A percentile compares a stretch with the other conserved stretches of the same genome.
Evolutionary conservation across 1,139 yeast genomes (phyloP).

Genomic region (Lodderomyces oxycetoniae): DNA sequence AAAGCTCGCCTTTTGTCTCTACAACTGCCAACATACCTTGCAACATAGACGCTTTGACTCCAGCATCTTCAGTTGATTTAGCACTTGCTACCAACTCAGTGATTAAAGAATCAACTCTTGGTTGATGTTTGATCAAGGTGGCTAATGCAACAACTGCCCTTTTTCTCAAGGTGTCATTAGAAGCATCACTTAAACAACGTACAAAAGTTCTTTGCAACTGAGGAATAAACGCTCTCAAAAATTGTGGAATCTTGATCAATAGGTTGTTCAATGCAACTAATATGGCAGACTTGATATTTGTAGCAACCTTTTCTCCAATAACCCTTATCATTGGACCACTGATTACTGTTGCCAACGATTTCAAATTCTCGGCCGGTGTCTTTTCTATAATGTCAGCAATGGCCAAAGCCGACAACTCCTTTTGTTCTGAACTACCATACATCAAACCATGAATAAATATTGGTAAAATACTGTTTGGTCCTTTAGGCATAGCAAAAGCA

Average conservation of each 20-base stretch:
- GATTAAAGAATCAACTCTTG: constrained; percentile 89
- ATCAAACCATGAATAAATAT: constrained; percentile 91
- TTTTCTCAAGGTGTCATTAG: constrained; percentile 65
- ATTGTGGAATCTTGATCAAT: constrained; percentile 80
- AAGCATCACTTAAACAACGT: constrained; percentile 76
- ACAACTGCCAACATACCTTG: constrained; percentile 84
- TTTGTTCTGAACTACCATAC: constrained; percentile 84
- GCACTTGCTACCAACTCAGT: constrained; percentile 79
- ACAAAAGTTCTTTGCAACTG: constrained; percentile 97
- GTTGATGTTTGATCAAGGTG: constrained; percentile 80
- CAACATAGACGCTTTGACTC: constrained; percentile 80
- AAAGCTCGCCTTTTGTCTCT: constrained; percentile 68
- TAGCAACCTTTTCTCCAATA: constrained; percentile 88
- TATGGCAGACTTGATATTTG: constrained; percentile 91
- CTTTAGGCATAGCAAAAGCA: constrained; percentile 77
- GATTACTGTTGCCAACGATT: constrained; percentile 85
- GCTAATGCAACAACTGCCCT: constrained; percentile 93
- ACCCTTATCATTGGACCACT: constrained; percentile 98
- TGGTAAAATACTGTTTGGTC: constrained; percentile 85
- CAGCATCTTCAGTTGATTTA: constrained; percentile 49
- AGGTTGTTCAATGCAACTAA: constrained; percentile 76
- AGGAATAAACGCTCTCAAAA: constrained; percentile 92
- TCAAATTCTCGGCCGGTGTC: constrained; percentile 76
- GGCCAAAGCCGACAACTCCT: constrained; percentile 83
- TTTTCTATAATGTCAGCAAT: constrained; percentile 84